Base-by-base conservation (phyloP, 768 basidiomycete genomes). In the Astraeus odoratus region DNA sequence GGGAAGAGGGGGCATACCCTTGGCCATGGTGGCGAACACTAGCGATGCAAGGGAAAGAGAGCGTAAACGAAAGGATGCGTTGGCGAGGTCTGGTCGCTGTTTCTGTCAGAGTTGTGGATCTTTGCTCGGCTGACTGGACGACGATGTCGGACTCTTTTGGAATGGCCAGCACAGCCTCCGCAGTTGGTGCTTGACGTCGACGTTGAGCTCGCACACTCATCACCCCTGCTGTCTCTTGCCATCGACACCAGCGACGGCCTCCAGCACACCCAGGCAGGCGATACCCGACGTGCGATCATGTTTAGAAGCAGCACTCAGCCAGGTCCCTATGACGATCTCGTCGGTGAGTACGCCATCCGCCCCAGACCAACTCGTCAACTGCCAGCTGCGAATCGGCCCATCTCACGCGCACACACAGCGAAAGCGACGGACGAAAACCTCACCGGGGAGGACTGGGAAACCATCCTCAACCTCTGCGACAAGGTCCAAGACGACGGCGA, bases 381-480 rank as follows among this genome's bases (percentile, higher is more conserved):
- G n/a, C n/a, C n/a, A n/a, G n/a, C n/a, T n/a, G n/a, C n/a, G n/a
- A n/a, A n/a, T n/a, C n/a, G n/a, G n/a, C 25, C 12, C 29, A 50
- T 25, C 13, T 22, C n/a, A 20, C 19, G 26, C 44, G 24, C 9
- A 23, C 8, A 37, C 33, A n/a, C 65, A 96, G 94, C 67, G 56
- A 95, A 96, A 68, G 87, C 95, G 26, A 99, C 96, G n/a, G 91
- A 94, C 63, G 96, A 98, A 77, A 93, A 92, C 63, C 72, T 94
- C 47, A 94, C 94, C 1, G 74, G 76, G 44, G 95, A 96, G 69
- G 89, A 96, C 65, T 99, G 96, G 96, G 93, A 93, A 60, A 72
- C 92, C 47, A 90, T 94, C 51, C 61, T 97, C 39, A 91, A 87
- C 55, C 66, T 98, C n/a, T 96, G 93, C 55, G 96, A 99, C 70